A percentile compares a stretch with the other conserved stretches of the same genome.
phyloP scores from a whole-genome alignment of 2,329 filamentous ascomycete species.

The Talaromyces sp. region DNA sequence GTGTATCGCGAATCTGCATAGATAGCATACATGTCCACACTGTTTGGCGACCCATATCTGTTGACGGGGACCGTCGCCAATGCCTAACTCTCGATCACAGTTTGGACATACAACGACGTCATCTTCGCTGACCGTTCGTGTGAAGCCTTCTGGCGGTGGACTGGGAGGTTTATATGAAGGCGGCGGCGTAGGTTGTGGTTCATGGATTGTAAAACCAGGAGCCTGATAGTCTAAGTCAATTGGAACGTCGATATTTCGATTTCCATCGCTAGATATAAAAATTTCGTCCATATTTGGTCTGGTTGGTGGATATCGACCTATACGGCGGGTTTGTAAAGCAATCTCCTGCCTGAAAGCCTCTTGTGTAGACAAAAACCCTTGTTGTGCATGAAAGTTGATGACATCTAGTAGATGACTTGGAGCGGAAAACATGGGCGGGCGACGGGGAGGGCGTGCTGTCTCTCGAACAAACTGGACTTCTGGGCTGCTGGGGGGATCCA shows the following conservation, averaged over 20 bases:
- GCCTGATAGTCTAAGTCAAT: slow-evolving; percentile 15
- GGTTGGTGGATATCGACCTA: background rate
- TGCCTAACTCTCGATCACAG: slow-evolving; percentile 78
- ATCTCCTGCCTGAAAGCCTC: slow-evolving; percentile 25
- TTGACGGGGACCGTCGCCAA: slow-evolving; percentile 67
- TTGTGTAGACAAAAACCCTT: slow-evolving; percentile 4
- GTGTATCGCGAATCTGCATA: background rate
- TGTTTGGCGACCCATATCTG: slow-evolving; percentile 89
- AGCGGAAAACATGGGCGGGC: slow-evolving; percentile 13
- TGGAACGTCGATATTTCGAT: slow-evolving; percentile 14
- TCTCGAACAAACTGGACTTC: slow-evolving; percentile 52
- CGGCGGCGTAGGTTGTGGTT: slow-evolving; percentile 20
- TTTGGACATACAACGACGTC: slow-evolving; percentile 78
- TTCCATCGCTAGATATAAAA: slow-evolving; percentile 1
- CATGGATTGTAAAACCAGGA: slow-evolving; percentile 42
- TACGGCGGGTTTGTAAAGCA: slow-evolving; percentile 20
- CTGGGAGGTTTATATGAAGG: slow-evolving; percentile 59
- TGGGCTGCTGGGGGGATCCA: slow-evolving; percentile 36
- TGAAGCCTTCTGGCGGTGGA: slow-evolving; percentile 73
- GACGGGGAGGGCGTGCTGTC: slow-evolving; percentile 23
- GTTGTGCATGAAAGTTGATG: slow-evolving; percentile 9
- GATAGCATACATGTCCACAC: slow-evolving; percentile 77
- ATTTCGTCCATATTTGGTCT: slow-evolving; percentile 13
- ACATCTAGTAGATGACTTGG: slow-evolving; percentile 20
- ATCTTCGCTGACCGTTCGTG: slow-evolving; percentile 68